Evolutionary conservation across 768 basidiomycete species (phyloP), one percentile per base, ranked within the genome.

Genomic region (Auricularia heimuer): DNA sequence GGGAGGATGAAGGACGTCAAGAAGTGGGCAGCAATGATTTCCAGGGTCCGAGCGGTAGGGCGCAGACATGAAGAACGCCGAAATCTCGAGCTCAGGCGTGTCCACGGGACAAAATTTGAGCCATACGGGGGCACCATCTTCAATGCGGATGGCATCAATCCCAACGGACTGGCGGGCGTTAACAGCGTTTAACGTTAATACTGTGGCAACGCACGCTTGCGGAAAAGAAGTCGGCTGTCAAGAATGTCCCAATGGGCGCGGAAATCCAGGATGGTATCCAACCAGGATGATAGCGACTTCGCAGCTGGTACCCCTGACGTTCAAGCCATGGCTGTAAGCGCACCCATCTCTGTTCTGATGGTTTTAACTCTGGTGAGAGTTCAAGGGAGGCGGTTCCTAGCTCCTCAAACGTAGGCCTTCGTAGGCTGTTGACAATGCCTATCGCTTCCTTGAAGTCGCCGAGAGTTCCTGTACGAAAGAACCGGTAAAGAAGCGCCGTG

Each of bases 21-120:
- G 36, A 11, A 71, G 62, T 3, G 69, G 71, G 2, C 69, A 66
- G 36, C 67, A 67, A 36, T 69, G 69, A 44, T 71, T 70, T 2
- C 66, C 58, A 8, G 67, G 62, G 54, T 72, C 70, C 4, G 39
- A 29, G 4, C 54, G 64, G 37, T 70, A 60, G 11, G 45, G 54
- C 6, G 54, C 62, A 3, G 69, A 64, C 4, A 63, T 64, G 11
- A 70, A 62, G 54, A 34, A 63, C 34, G 56, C 63, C 12, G 66
- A 47, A 29, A 70, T 67, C 12, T 51, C 34, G 61, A 16, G 69
- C 66, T 61, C 64, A 16, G 29, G 16, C 24, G 14, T 56, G 3
- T 33, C 61, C 3, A 11, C 47, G 6, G 21, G n/a, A 33, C 33
- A 18, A 1, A 24, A 12, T 62, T 65, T 65, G 21, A 62, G 42